A percentile compares a stretch with the other conserved stretches of the same genome.
Evolutionary conservation across 2,329 filamentous ascomycete species (phyloP).

Genomic region (Penicillium palitans): DNA sequence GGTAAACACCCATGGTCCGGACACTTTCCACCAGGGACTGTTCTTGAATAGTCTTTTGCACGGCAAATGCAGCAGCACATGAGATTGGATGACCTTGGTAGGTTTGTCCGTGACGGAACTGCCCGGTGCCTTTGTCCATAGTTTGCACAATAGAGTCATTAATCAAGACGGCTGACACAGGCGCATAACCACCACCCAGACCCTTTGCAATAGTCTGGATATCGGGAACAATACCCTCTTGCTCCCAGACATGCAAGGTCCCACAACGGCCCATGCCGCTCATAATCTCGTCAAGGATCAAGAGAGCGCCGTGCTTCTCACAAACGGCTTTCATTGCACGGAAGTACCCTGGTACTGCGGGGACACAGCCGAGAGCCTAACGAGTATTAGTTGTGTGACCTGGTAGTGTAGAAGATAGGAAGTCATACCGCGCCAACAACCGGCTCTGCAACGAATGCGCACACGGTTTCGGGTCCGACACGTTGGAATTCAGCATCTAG

Average conservation of each 20-base stretch:
- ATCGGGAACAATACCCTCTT: slow-evolving; percentile 59
- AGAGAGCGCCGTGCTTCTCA: slow-evolving; percentile 67
- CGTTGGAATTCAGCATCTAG: slow-evolving; percentile 66
- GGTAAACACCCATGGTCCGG: slow-evolving; percentile 50
- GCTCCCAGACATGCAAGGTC: slow-evolving; percentile 60
- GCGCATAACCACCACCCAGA: slow-evolving; percentile 57
- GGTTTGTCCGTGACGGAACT: slow-evolving; percentile 61
- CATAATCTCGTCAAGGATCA: slow-evolving; percentile 82
- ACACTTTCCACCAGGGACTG: slow-evolving; percentile 62
- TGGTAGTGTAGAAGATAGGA: background rate
- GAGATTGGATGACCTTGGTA: slow-evolving; percentile 61
- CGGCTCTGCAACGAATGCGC: slow-evolving; percentile 72
- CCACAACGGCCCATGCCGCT: slow-evolving; percentile 61
- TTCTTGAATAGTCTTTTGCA: slow-evolving; percentile 60
- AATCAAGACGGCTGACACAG: slow-evolving; percentile 58
- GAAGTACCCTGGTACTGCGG: slow-evolving; percentile 67
- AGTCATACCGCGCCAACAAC: slow-evolving; percentile 66
- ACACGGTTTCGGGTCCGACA: slow-evolving; percentile 65
- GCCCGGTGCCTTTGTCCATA: slow-evolving; percentile 49
- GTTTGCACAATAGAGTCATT: slow-evolving; percentile 51
- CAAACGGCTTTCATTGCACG: slow-evolving; percentile 67
- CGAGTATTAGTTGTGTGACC: background rate
- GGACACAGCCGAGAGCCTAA: slow-evolving; percentile 68
- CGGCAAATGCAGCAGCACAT: slow-evolving; percentile 60
- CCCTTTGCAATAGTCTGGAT: slow-evolving; percentile 62